Evolutionary conservation across 179 eudicot species (phyloP).

Genomic region (Corrigiola litoralis): DNA sequence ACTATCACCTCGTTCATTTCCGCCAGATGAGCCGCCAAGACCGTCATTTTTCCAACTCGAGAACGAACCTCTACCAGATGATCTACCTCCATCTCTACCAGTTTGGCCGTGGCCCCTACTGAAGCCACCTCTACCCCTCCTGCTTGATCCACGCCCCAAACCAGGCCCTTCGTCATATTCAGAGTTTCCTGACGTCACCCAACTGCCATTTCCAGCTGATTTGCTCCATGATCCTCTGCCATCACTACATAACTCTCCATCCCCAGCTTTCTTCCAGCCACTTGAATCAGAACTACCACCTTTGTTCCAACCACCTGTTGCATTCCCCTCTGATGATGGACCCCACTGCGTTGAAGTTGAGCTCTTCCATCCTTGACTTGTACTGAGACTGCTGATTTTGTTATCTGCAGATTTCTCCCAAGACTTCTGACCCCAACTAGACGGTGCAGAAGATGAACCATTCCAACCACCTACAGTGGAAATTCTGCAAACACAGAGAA

Average conservation of each 20-base stretch:
- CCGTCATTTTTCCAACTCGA: slow-evolving; percentile 19
- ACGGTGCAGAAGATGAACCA: slow-evolving; percentile 17
- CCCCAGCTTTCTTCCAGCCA: slow-evolving; percentile 10
- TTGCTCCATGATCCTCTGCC: slow-evolving; percentile 16
- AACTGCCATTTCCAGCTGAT: slow-evolving; percentile 2
- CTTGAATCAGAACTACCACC: slow-evolving; percentile 4
- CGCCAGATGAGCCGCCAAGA: slow-evolving; percentile 17
- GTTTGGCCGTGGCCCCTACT: slow-evolving; percentile 34
- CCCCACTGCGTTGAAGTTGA: background rate
- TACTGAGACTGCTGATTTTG: background rate
- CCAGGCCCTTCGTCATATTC: slow-evolving; percentile 23
- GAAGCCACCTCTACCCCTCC: slow-evolving; percentile 36
- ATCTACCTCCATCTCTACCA: slow-evolving; percentile 28
- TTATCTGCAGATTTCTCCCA: slow-evolving; percentile 6
- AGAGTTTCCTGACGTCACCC: slow-evolving; percentile 18
- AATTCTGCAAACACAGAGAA: slow-evolving; percentile 12
- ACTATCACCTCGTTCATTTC: slow-evolving; percentile 8
- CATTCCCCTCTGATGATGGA: background rate
- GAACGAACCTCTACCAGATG: slow-evolving; percentile 26
- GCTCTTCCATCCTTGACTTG: background rate
- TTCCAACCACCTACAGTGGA: slow-evolving; percentile 23
- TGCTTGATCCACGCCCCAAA: slow-evolving; percentile 41
- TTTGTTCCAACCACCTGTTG: slow-evolving; percentile 17
- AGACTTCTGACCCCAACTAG: slow-evolving; percentile 21
- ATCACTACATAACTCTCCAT: slow-evolving; percentile 2